Conservation (phyloP, 2,329 filamentous ascomycete genomes). For the Myriangium duriaei region DNA sequence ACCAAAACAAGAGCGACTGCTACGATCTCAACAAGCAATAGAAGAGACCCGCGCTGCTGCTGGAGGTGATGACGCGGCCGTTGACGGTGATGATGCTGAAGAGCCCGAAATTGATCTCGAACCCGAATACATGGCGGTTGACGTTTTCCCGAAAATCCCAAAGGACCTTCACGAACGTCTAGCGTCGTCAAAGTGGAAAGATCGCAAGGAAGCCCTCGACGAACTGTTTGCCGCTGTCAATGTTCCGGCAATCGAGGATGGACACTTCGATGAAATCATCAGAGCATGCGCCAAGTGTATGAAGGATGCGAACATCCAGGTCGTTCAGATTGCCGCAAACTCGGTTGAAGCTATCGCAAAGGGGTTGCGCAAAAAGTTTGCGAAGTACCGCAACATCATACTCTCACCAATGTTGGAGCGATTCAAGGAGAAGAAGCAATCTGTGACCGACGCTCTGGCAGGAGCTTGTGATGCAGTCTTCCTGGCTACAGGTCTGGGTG, state of each 20-base stretch:
- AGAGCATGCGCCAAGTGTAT: slow-evolving; percentile 83
- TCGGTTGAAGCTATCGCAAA: slow-evolving; percentile 84
- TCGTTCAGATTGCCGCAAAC: slow-evolving; percentile 84
- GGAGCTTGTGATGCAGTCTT: slow-evolving; percentile 67
- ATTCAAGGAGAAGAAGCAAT: slow-evolving; percentile 90
- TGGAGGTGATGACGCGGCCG: slow-evolving; percentile 40
- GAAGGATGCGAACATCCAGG: slow-evolving; percentile 96
- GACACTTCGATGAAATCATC: slow-evolving; percentile 72
- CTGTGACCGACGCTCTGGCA: slow-evolving; percentile 77
- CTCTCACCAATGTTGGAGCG: slow-evolving; percentile 89
- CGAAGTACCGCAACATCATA: slow-evolving; percentile 66
- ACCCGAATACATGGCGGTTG: slow-evolving; percentile 62
- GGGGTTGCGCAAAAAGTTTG: slow-evolving; percentile 65
- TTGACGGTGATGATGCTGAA: slow-evolving; percentile 38
- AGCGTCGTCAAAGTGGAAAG: slow-evolving; percentile 93
- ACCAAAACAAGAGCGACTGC: slow-evolving; percentile 80
- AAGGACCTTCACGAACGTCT: slow-evolving; percentile 72
- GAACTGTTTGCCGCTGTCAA: slow-evolving; percentile 64
- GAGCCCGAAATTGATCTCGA: slow-evolving; percentile 58
- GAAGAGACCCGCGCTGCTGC: slow-evolving; percentile 54
- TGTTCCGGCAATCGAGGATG: slow-evolving; percentile 83
- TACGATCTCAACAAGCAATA: slow-evolving; percentile 80
- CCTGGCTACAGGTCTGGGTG: slow-evolving; percentile 55
- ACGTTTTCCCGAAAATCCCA: slow-evolving; percentile 71
- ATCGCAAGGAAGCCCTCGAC: slow-evolving; percentile 87